Percentiles rank a stretch among this genome's conserved stretches.
phyloP scores from a whole-genome alignment of 1,284 basidiomycete species.

The Cryptococcus hybrid region DNA sequence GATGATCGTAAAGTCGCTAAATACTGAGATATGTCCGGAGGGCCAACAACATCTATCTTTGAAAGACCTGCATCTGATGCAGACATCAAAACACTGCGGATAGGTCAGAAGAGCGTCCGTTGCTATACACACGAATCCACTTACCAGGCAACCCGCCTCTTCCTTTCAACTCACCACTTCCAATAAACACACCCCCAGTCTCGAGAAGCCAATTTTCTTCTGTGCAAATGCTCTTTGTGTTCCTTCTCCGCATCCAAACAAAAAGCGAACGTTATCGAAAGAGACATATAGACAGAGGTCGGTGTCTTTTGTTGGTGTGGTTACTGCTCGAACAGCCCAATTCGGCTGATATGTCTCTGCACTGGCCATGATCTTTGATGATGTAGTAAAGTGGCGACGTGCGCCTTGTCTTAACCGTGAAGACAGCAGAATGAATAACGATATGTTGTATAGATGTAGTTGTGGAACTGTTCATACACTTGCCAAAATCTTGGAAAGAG shows the following conservation, averaged over 20 bases:
- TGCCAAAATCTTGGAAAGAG: too few relatives aligned
- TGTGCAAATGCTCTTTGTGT: conserved; percentile 71
- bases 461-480: too few relatives aligned
- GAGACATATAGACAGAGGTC: conserved; percentile 70
- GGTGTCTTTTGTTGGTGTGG: conserved; percentile 64
- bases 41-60: conserved; percentile 65
- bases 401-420: background rate
- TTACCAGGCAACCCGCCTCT: conserved; percentile 66
- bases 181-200: conserved; percentile 70
- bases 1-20: conserved; percentile 60
- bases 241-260: conserved; percentile 84
- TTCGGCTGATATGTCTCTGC: conserved; percentile 13
- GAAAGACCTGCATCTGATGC: conserved; percentile 68
- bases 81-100: conserved; percentile 69
- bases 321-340: conserved; percentile 48
- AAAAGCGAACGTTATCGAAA: conserved; percentile 74
- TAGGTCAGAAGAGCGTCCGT: background rate
- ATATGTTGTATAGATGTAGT: too few relatives aligned
- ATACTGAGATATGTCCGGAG: conserved; percentile 66
- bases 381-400: background rate
- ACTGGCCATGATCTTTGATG: background rate
- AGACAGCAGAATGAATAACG: too few relatives aligned
- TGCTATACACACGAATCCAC: conserved; percentile 11
- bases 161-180: conserved; percentile 61
- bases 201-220: conserved; percentile 62